phyloP scores from a whole-genome alignment of 805 yeast species.

The Pichia eremophila region DNA sequence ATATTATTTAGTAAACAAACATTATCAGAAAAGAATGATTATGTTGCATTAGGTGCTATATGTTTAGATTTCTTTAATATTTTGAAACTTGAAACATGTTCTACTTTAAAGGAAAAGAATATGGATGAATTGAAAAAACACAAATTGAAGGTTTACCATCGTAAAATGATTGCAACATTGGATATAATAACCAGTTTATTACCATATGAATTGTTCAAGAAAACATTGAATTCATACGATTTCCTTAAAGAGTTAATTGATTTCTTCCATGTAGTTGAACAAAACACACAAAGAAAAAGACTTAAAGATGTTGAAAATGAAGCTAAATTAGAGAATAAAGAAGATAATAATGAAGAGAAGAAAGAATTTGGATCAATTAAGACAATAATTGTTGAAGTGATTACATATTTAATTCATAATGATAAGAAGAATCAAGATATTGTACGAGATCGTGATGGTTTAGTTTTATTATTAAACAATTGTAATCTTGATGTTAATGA shows the following conservation, averaged over 20 bases:
- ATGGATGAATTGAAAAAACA: conserved; percentile 3
- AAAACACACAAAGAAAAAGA: conserved; percentile 28
- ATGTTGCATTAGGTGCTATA: conserved; percentile 3
- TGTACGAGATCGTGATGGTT: conserved; percentile 55
- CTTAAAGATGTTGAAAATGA: conserved; percentile 19
- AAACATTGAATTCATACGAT: conserved; percentile 33
- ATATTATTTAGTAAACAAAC: neutral
- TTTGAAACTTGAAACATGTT: conserved; percentile 9
- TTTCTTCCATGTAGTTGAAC: conserved; percentile 33
- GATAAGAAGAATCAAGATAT: conserved; percentile 55
- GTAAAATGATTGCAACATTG: conserved; percentile 19
- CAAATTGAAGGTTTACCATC: conserved; percentile 7
- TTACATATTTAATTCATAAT: conserved; percentile 47
- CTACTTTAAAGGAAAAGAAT: neutral
- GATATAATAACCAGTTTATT: conserved; percentile 36
- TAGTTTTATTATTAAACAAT: conserved; percentile 64
- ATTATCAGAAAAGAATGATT: neutral
- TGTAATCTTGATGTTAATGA: conserved; percentile 84
- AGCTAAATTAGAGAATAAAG: neutral
- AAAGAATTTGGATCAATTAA: conserved; percentile 56
- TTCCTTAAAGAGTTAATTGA: conserved; percentile 28
- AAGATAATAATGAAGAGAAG: conserved; percentile 9
- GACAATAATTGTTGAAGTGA: conserved; percentile 53
- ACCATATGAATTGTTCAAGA: conserved; percentile 31
- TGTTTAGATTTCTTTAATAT: conserved; percentile 21